Evolutionary conservation across 192 early-diverging fungal species (phyloP).

Genomic region (Allomyces javanicus): DNA sequence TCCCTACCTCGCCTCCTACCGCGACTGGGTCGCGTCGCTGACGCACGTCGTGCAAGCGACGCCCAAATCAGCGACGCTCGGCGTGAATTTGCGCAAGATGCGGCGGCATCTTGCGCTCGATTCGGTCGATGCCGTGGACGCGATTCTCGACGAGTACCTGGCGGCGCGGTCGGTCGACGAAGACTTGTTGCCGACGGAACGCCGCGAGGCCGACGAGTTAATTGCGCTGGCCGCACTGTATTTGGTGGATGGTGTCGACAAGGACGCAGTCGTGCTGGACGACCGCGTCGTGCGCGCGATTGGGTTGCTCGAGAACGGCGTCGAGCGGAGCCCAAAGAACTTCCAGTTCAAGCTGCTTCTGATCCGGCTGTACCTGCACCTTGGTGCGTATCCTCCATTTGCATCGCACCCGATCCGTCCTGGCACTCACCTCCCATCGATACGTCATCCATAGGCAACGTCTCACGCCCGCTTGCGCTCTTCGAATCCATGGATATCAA

Average conservation of each 20-base stretch:
- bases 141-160: background rate
- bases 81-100: background rate
- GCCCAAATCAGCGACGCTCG: background rate
- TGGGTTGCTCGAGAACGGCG: conserved; percentile 51
- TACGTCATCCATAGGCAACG: conserved; percentile 20
- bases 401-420: background rate
- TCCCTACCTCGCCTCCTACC: background rate
- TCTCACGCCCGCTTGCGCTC: conserved; percentile 33
- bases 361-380: conserved; percentile 53
- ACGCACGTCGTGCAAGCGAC: background rate
- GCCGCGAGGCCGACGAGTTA: background rate
- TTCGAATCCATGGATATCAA: conserved; percentile 67
- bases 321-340: conserved; percentile 53
- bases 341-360: conserved; percentile 75
- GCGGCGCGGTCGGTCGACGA: background rate
- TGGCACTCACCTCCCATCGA: background rate
- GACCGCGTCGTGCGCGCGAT: conserved; percentile 17
- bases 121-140: background rate
- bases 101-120: background rate
- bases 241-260: background rate
- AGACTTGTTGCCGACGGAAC: conserved; percentile 6
- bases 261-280: background rate
- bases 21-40: background rate
- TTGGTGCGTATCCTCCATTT: conserved; percentile 23
- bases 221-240: background rate